Conservation (phyloP, 441 rosid species). For the Populus hybrid region DNA sequence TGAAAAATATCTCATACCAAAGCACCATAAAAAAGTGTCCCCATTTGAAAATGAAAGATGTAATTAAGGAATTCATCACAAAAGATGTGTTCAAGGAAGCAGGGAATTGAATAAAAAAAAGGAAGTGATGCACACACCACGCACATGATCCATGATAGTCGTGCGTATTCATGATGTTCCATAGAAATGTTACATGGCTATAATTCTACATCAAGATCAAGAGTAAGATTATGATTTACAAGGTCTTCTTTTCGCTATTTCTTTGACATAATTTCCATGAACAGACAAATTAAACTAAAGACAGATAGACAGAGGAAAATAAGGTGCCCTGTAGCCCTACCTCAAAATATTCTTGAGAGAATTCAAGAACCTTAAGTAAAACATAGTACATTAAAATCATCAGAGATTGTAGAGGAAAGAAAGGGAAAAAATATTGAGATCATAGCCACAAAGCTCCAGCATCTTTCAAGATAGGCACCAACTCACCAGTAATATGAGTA, state of each 20-base stretch:
- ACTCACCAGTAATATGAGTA: constrained; percentile 75
- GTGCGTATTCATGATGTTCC: not conserved
- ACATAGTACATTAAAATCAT: not conserved
- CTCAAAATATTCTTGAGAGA: not conserved
- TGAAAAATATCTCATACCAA: not conserved
- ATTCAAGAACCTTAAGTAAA: too few species aligned
- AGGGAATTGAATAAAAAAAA: not conserved
- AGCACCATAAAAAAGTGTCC: not conserved
- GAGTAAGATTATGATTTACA: constrained; percentile 2
- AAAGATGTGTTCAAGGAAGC: not conserved
- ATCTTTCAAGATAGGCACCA: constrained; percentile 72
- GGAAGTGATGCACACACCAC: too few species aligned
- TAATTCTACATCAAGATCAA: constrained; percentile 12
- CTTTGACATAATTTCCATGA: not conserved
- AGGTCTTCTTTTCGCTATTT: not conserved
- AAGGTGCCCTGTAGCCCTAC: not conserved
- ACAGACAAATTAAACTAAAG: not conserved
- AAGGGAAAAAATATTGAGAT: not conserved
- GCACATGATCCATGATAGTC: not conserved
- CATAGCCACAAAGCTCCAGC: not conserved
- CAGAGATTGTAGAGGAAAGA: not conserved
- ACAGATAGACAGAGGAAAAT: not conserved
- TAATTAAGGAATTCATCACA: not conserved
- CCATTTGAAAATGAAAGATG: not conserved
- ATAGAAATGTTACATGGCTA: not conserved